Conservation (phyloP, 2,329 filamentous ascomycete genomes). For the Emergomyces orientalis region DNA sequence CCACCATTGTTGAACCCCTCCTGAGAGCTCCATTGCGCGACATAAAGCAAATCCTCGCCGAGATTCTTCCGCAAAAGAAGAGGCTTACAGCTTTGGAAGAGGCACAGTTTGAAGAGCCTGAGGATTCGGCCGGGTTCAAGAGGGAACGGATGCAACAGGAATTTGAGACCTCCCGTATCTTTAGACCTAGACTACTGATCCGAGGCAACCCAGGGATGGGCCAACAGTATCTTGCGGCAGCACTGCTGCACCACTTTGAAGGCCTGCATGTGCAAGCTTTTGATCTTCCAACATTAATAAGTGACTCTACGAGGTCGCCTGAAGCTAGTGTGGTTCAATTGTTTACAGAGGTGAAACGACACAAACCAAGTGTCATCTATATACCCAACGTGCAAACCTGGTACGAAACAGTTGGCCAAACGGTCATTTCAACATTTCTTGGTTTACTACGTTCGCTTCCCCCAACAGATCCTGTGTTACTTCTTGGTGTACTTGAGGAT, state of each 20-base stretch:
- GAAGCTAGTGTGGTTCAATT: conserved; percentile 85
- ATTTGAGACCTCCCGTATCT: conserved; percentile 81
- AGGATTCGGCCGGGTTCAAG: conserved; percentile 73
- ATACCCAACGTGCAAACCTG: conserved; percentile 84
- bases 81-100: conserved; percentile 84
- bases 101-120: conserved; percentile 80
- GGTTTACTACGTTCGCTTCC: conserved; percentile 71
- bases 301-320: conserved; percentile 67
- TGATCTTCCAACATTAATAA: conserved; percentile 77
- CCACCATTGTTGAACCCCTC: conserved; percentile 70
- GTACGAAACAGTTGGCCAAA: conserved; percentile 60
- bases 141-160: conserved; percentile 67
- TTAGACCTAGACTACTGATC: conserved; percentile 78
- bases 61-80: conserved; percentile 74
- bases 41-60: conserved; percentile 62
- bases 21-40: conserved; percentile 61
- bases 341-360: conserved; percentile 84
- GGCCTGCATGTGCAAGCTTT: conserved; percentile 91
- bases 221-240: conserved; percentile 77
- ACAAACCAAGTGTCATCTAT: conserved; percentile 93
- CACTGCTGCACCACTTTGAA: conserved; percentile 82
- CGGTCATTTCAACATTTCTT: conserved; percentile 67
- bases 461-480: conserved; percentile 80
- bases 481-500: conserved; percentile 75
- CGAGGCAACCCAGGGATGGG: conserved; percentile 83